Evolutionary conservation across 2,329 filamentous ascomycete genomes (phyloP), one percentile per base, ranked within the genome.

Genomic region (Sclerotinia spermophila): DNA sequence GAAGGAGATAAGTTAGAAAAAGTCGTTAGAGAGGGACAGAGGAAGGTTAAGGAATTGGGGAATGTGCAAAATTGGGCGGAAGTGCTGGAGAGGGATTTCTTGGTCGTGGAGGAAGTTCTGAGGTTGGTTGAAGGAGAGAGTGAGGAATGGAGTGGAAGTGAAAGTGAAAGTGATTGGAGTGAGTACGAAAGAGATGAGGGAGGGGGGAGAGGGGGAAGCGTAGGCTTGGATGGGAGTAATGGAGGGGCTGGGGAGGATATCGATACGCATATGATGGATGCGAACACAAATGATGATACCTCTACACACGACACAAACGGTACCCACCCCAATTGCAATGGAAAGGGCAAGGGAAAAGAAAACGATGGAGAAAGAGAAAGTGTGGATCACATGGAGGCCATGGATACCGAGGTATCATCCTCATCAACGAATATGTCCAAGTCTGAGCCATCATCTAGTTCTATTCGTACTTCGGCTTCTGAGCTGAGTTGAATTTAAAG

Each of bases 41-140:
- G 85, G 74, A 85, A 85, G 77, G 82, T 95, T 71, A 94, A 94
- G 82, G 92, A 94, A 83, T 83, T 94, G 72, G 92, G 92, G 35
- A 90, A 94, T 78, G 87, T 95, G 78, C 92, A 95, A 84, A 94
- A 94, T 80, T 96, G 92, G 92, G 91, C 92, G 33, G 92, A 96
- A 85, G 88, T 94, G 81, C 83, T 95, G 77, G 92, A 90, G 83
- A 80, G 87, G 71, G 87, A 90, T 74, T 89, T 91, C 74, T 73
- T 90, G 69, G 84, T 89, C 59, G 78, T 91, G 10, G 87, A 89
- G 79, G 88, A 91, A 83, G 90, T 88, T 56, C 78, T 91, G 75
- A 81, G 87, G 75, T 78, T 90, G 70, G 88, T 86, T 3, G 76
- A 77, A 58, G 75, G 75, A 60, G 82, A 83, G 81, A 70, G 79